These are phyloP conservation scores for Aegilops umbellulata DNA, from an alignment of 176 grass and related monocot species.

Conservation along the genomic window DNA sequence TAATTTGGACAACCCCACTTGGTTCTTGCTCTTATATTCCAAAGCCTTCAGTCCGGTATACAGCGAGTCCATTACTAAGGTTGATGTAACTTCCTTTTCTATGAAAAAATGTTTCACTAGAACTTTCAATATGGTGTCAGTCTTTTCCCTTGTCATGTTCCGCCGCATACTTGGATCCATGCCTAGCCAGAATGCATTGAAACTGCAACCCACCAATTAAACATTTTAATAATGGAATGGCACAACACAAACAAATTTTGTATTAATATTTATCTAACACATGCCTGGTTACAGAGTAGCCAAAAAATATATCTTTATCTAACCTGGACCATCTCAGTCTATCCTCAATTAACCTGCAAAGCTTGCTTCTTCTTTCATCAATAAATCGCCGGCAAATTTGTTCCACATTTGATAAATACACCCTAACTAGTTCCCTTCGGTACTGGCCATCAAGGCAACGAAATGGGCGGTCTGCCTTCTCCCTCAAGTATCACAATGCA, in stretches of 20 bases:
- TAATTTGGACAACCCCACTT: slow-evolving; percentile 53
- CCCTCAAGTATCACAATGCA: slow-evolving; percentile 74
- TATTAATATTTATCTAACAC: not conserved
- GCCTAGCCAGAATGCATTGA: slow-evolving; percentile 70
- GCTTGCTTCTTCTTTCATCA: slow-evolving; percentile 84
- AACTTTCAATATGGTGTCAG: slow-evolving; percentile 68
- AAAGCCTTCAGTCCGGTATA: slow-evolving; percentile 72
- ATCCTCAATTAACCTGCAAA: slow-evolving; percentile 80
- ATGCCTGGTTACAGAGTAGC: not conserved
- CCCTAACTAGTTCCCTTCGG: slow-evolving; percentile 85
- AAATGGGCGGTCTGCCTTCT: slow-evolving; percentile 89
- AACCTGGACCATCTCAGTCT: slow-evolving; percentile 91
- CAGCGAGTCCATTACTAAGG: slow-evolving; percentile 84
- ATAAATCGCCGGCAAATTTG: slow-evolving; percentile 90
- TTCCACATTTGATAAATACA: slow-evolving; percentile 97
- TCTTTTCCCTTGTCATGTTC: slow-evolving; percentile 76
- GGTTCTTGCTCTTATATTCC: slow-evolving; percentile 69
- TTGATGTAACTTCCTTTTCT: slow-evolving; percentile 94
- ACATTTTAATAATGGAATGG: slow-evolving; percentile 2
- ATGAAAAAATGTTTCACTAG: slow-evolving; percentile 85
- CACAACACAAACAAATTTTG: not conserved
- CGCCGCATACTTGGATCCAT: slow-evolving; percentile 55
- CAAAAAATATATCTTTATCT: slow-evolving; percentile 17
- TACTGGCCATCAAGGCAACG: slow-evolving; percentile 89
- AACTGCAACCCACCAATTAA: slow-evolving; percentile 45